Percentiles rank a stretch among this genome's conserved stretches.
These are phyloP conservation scores for Neurospora sp. DNA, from an alignment of 495 filamentous ascomycete genomes.

Conservation along the genomic window DNA sequence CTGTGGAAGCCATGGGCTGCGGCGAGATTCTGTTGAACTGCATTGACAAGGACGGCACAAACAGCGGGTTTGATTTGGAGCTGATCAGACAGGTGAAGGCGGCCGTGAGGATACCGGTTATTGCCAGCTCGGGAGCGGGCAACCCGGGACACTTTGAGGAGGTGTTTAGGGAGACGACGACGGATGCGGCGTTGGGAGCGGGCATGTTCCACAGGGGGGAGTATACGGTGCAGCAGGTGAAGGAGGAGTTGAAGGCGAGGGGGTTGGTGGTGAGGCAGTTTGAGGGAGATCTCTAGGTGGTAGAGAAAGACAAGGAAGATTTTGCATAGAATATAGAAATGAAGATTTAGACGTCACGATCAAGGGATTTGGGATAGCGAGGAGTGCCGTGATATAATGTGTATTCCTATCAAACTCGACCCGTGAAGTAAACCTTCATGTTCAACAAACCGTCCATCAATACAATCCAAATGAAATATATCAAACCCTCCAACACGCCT, in stretches of 20 bases:
- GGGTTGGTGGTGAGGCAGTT: slow-evolving; percentile 67
- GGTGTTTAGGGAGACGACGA: slow-evolving; percentile 74
- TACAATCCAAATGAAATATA: background rate
- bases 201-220: slow-evolving; percentile 97
- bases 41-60: slow-evolving; percentile 94
- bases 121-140: slow-evolving; percentile 89
- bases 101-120: slow-evolving; percentile 80
- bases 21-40: slow-evolving; percentile 94
- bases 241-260: slow-evolving; percentile 60
- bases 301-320: background rate
- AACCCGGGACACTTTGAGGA: slow-evolving; percentile 83
- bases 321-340: background rate
- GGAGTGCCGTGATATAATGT: background rate
- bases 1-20: slow-evolving; percentile 92
- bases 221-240: slow-evolving; percentile 92
- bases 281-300: slow-evolving; percentile 37
- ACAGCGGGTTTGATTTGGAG: slow-evolving; percentile 91
- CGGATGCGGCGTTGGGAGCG: slow-evolving; percentile 88
- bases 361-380: background rate
- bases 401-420: background rate
- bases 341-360: background rate
- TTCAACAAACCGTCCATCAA: slow-evolving; percentile 11
- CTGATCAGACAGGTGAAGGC: slow-evolving; percentile 78
- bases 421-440: slow-evolving; percentile 3
- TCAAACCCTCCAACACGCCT: too few species aligned